Conservation (phyloP, 176 grass and related monocot genomes). For the Aegilops umbellulata region DNA sequence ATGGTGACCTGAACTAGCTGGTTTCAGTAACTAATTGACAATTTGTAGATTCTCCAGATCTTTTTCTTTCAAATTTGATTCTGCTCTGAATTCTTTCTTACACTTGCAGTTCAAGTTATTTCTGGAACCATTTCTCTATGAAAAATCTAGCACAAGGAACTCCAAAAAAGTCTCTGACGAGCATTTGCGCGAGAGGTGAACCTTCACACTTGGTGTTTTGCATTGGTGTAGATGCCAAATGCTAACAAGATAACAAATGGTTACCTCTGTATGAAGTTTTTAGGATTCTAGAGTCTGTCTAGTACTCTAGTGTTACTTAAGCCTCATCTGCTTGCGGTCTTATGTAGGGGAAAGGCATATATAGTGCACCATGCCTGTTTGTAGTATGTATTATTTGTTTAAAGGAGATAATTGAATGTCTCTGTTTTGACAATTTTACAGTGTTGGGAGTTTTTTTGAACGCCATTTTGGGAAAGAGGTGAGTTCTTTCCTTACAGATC, state of each 20-base stretch:
- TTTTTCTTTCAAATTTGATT: neutral
- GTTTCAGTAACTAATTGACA: conserved; percentile 20
- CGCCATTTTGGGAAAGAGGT: conserved; percentile 97
- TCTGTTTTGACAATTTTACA: conserved; percentile 54
- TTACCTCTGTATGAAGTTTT: neutral
- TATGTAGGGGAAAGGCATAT: neutral
- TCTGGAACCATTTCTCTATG: conserved; percentile 82
- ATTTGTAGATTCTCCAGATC: conserved; percentile 21
- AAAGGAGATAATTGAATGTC: conserved; percentile 29
- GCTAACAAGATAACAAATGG: neutral
- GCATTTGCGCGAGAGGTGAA: conserved; percentile 75
- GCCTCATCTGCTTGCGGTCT: neutral
- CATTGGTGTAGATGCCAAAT: neutral
- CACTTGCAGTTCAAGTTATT: conserved; percentile 65
- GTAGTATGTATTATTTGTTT: neutral
- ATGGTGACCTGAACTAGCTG: conserved; percentile 20
- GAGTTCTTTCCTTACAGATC: conserved; percentile 12
- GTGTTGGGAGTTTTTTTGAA: conserved; percentile 81
- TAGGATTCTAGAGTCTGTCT: neutral
- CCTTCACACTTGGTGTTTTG: conserved; percentile 43
- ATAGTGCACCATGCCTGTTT: neutral
- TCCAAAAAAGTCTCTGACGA: conserved; percentile 72
- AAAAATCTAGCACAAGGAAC: conserved; percentile 40
- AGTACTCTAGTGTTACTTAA: neutral
- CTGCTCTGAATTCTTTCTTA: neutral